Evolutionary conservation across 2,329 filamentous ascomycete species (phyloP), one percentile per base, ranked within the genome.

Genomic region (Corinectria fuckeliana): DNA sequence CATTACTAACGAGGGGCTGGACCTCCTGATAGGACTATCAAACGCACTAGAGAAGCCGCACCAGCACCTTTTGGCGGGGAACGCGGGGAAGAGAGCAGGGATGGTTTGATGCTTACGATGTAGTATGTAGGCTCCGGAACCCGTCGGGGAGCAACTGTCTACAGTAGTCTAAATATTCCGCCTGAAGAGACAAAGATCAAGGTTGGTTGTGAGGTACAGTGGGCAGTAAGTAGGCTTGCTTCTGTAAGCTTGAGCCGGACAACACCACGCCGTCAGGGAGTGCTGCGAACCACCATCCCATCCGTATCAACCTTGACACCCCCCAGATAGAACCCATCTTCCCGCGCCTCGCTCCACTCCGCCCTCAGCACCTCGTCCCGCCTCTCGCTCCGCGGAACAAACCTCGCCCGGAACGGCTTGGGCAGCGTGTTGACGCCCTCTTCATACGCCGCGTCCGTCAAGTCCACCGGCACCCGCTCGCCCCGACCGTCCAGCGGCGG

Each of bases 361-460:
- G 34, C 44, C 3, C 44, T 42, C 20, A 61, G n/a, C 16, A 58
- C 55, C 30, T 26, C 4, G 3, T 36, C 36, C 25, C 54, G 30
- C 10, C 10, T 44, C n/a, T 55, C 54, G 23, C 48, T 54, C n/a
- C 59, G 59, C 2, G 55, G 9, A 2, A 58, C 28, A 13, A 61
- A 61, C 14, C 45, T 23, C 4, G 59, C 44, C 32, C 55, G 55
- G 55, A 58, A 61, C 7, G 38, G 59, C 30, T 54, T 54, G 5
- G 59, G 59, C 50, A 54, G 25, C 2, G 55, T 58, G 9, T 58
- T 58, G 25, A 58, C 25, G 6, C 55, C 54, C 3, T 32, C 32
- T 23, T 58, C 55, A 13, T 55, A 61, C 2, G 59, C 54, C 2
- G 44, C 44, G 16, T 61, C 59, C 2, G 50, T 55, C 5, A 57